Evolutionary conservation across 2,329 filamentous ascomycete species (phyloP), one percentile per base, ranked within the genome.

Genomic region (Stenocarpella maydis): DNA sequence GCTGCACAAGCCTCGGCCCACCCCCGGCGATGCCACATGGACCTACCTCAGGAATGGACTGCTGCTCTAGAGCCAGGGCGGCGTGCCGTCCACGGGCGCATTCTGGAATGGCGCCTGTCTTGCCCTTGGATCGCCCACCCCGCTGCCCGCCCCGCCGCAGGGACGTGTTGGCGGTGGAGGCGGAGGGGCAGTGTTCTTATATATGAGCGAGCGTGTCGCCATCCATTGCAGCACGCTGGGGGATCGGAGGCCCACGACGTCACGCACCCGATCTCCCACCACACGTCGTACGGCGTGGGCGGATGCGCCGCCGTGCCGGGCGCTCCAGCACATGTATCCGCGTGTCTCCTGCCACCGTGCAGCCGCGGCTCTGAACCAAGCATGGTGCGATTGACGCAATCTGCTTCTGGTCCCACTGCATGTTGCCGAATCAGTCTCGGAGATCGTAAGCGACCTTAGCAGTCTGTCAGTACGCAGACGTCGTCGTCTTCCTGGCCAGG

Each of bases 91-190:
- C 17, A 37, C 28, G 17, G 10, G n/a, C 34, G 41, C 4, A 17
- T 37, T 28, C 41, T 61, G 55, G 28, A 63, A 47, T 63, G 43
- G 8, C 19, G 41, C 17, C 26, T 61, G 26, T 47, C 55, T 49
- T 21, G 31, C 28, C 41, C 26, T 37, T 34, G 26, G n/a, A n/a
- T n/a, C n/a, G n/a, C n/a, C n/a, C n/a, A n/a, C n/a, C n/a, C 26
- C n/a, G 10, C 55, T 14, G 28, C 28, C 43, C n/a, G 12, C n/a
- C 43, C n/a, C 28, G 34, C 34, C 34, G 34, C 34, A 37, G 34
- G 4, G 41, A n/a, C n/a, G n/a, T n/a, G n/a, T n/a, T n/a, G n/a
- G n/a, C n/a, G n/a, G n/a, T n/a, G n/a, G 55, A 26, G 41, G 41
- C 34, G 28, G 37, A 21, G 28, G 37, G 21, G 21, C 54, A 24